phyloP scores from a whole-genome alignment of 2,329 filamentous ascomycete species.

The Didymella keratinophila region DNA sequence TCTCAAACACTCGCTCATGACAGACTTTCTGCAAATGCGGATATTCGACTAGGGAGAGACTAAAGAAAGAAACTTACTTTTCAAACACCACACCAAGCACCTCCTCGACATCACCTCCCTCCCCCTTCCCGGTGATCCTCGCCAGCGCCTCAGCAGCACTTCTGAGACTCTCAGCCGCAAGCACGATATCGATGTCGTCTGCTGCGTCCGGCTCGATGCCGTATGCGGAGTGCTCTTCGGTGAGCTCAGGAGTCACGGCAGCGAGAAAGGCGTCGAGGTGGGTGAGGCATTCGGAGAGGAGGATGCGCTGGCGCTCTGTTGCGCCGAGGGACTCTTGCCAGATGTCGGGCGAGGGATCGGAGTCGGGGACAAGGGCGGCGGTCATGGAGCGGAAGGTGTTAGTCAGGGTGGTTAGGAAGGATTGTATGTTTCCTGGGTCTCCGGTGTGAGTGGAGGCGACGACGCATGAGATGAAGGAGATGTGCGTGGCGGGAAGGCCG shows the following conservation, averaged over 20 bases:
- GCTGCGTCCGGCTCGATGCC: conserved; percentile 3
- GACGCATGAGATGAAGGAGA: conserved; percentile 77
- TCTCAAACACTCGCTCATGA: too few relatives aligned
- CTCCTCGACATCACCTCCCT: conserved; percentile 90
- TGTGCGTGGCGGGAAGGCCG: conserved; percentile 48
- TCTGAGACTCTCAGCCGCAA: conserved; percentile 88
- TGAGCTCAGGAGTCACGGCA: conserved; percentile 55
- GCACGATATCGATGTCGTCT: conserved; percentile 74
- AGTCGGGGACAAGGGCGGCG: conserved; percentile 54
- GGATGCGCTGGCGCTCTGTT: conserved; percentile 84
- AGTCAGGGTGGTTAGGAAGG: conserved; percentile 73
- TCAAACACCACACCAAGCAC: conserved; percentile 97
- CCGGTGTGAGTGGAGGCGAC: conserved; percentile 51
- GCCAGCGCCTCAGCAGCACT: conserved; percentile 59
- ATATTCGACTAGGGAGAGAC: too few relatives aligned
- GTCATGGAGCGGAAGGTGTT: conserved; percentile 75
- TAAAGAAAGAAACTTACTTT: conserved; percentile 70
- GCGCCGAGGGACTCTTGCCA: conserved; percentile 88
- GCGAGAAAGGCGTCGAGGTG: conserved; percentile 77
- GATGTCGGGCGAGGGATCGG: conserved; percentile 66
- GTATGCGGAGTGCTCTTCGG: conserved; percentile 15
- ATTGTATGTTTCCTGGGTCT: conserved; percentile 72
- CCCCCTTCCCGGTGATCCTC: conserved; percentile 85
- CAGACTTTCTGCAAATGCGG: not conserved
- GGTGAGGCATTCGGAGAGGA: conserved; percentile 75